Evolutionary conservation across 106 monocot genomes (phyloP).

Genomic region (Phalaenopsis aphrodite): DNA sequence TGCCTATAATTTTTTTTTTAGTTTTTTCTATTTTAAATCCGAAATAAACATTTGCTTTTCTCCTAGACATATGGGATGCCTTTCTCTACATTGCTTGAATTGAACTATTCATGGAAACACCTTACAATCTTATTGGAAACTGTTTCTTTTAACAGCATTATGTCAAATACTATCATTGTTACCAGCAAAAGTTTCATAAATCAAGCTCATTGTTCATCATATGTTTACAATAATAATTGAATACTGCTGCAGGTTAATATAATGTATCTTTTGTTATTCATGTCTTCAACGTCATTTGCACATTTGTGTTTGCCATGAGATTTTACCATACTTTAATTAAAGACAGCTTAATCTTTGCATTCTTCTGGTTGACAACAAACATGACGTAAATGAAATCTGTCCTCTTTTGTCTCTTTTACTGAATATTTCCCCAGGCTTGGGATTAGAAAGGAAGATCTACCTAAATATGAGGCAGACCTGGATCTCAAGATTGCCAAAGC

Average conservation of each 20-base stretch:
- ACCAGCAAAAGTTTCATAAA: background rate
- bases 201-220: background rate
- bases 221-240: background rate
- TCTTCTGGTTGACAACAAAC: background rate
- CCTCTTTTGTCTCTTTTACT: background rate
- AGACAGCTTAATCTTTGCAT: background rate
- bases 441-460: conserved; percentile 74
- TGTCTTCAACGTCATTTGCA: background rate
- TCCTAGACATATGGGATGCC: background rate
- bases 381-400: background rate
- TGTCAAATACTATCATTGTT: background rate
- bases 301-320: background rate
- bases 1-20: background rate
- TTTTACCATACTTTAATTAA: background rate
- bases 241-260: background rate
- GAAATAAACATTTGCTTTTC: background rate
- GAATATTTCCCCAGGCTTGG: conserved; percentile 51
- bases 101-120: background rate
- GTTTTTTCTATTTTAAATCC: background rate
- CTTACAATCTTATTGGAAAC: background rate
- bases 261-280: background rate
- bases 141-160: background rate
- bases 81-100: background rate
- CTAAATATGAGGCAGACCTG: conserved; percentile 75
- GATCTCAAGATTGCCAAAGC: conserved; percentile 80